These are phyloP conservation scores for Kwoniella bestiolae DNA, from an alignment of 768 basidiomycete species.

Conservation along the genomic window DNA sequence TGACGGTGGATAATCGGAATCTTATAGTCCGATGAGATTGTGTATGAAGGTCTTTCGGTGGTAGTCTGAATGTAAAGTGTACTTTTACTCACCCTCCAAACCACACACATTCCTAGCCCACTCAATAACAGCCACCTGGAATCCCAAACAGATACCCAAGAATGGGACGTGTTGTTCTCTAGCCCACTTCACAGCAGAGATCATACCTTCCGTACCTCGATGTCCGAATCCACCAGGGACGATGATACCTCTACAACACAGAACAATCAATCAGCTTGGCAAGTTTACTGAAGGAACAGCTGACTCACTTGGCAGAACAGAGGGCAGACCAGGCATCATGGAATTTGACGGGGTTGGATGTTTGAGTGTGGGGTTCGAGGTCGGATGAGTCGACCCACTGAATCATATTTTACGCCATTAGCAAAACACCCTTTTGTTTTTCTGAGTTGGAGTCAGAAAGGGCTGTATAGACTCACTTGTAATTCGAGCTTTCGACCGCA, in stretches of 20 bases:
- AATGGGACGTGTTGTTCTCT: slow-evolving; percentile 93
- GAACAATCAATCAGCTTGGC: slow-evolving; percentile 8
- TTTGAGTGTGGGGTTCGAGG: slow-evolving; percentile 79
- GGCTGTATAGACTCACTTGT: slow-evolving; percentile 63
- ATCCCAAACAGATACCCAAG: slow-evolving; percentile 94
- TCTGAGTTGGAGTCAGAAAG: not conserved
- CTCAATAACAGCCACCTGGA: slow-evolving; percentile 95
- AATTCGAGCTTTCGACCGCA: slow-evolving; percentile 81
- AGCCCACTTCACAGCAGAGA: slow-evolving; percentile 96
- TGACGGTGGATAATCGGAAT: too few species aligned
- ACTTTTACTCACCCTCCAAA: slow-evolving; percentile 67
- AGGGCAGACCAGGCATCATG: slow-evolving; percentile 94
- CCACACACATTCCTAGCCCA: slow-evolving; percentile 85
- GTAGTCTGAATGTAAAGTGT: too few species aligned
- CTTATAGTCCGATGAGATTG: too few species aligned
- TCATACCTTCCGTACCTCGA: slow-evolving; percentile 96
- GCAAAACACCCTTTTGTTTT: not conserved
- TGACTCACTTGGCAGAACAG: slow-evolving; percentile 76
- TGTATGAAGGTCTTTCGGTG: too few species aligned
- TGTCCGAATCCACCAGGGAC: slow-evolving; percentile 95
- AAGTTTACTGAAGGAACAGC: not conserved
- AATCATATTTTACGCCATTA: not conserved
- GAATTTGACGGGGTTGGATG: slow-evolving; percentile 79
- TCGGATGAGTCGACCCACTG: slow-evolving; percentile 97
- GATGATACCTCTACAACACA: slow-evolving; percentile 95